Evolutionary conservation across 2,329 filamentous ascomycete genomes (phyloP).

Genomic region (Rachicladosporium sp.): DNA sequence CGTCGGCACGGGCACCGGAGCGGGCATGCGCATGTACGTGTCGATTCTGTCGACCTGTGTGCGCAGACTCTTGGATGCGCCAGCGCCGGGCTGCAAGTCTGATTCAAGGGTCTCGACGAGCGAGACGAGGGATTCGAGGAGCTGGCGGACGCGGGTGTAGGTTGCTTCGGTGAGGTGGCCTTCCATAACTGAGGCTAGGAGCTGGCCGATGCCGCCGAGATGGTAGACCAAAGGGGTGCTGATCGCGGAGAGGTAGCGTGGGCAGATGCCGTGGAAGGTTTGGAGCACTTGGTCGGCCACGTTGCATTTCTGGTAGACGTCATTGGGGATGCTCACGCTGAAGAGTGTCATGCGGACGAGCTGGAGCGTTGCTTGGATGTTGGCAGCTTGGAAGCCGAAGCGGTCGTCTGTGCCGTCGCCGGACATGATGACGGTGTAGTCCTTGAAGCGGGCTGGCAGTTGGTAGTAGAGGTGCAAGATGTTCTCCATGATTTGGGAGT

Average conservation of each 20-base stretch:
- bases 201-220: conserved; percentile 36
- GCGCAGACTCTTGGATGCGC: conserved; percentile 29
- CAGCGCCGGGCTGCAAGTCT: conserved; percentile 28
- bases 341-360: conserved; percentile 37
- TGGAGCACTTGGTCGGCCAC: conserved; percentile 34
- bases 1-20: no score
- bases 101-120: conserved; percentile 34
- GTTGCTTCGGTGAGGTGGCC: conserved; percentile 30
- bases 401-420: conserved; percentile 27
- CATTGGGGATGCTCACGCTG: conserved; percentile 9
- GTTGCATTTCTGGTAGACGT: conserved; percentile 33
- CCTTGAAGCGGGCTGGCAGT: conserved; percentile 21
- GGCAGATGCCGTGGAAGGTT: conserved; percentile 32
- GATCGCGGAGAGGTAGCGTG: conserved; percentile 36
- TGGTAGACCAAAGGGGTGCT: conserved; percentile 38
- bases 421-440: conserved; percentile 15
- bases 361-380: conserved; percentile 37
- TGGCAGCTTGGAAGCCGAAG: conserved; percentile 39
- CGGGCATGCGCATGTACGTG: conserved; percentile 25
- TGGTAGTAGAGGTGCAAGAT: conserved; percentile 17
- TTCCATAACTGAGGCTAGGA: conserved; percentile 38
- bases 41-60: conserved; percentile 35
- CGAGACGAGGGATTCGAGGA: conserved; percentile 34
- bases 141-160: conserved; percentile 30
- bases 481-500: conserved; percentile 18